A percentile compares a stretch with the other conserved stretches of the same genome.
Conservation (phyloP, 2,329 filamentous ascomycete species). For the Metarhizium brunneum region DNA sequence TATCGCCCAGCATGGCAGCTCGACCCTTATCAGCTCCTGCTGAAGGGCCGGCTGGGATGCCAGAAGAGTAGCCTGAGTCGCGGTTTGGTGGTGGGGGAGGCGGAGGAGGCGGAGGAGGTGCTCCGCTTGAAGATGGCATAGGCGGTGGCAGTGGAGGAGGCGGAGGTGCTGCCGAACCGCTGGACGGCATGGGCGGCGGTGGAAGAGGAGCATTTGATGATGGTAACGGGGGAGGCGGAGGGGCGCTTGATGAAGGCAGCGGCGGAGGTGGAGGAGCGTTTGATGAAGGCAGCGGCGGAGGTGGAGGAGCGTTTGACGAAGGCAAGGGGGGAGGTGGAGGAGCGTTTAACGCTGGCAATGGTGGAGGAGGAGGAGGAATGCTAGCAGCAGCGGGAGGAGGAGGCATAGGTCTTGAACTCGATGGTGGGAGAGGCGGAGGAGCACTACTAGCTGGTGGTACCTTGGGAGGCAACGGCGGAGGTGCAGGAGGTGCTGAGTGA, state of each 20-base stretch:
- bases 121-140: constrained; percentile 15
- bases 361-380: constrained; percentile 37
- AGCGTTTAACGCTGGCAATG: constrained; percentile 22
- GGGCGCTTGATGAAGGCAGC: constrained; percentile 18
- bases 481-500: constrained; percentile 19
- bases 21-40: constrained; percentile 37
- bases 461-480: constrained; percentile 40
- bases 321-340: constrained; percentile 28
- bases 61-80: constrained; percentile 49
- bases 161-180: constrained; percentile 16
- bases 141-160: constrained; percentile 32
- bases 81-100: constrained; percentile 48
- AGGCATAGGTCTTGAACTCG: constrained; percentile 41
- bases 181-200: constrained; percentile 14
- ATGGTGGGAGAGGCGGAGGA: constrained; percentile 41
- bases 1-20: constrained; percentile 58
- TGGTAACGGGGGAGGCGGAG: constrained; percentile 44
- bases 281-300: constrained; percentile 36
- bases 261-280: constrained; percentile 27
- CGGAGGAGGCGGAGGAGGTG: constrained; percentile 18
- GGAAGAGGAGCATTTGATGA: constrained; percentile 25
- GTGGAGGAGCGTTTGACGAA: constrained; percentile 20
- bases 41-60: constrained; percentile 36
- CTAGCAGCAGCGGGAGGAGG: constrained; percentile 37
- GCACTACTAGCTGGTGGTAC: constrained; percentile 33